Conservation (phyloP, 176 grass and related monocot species). For the Zoysia pacifica region DNA sequence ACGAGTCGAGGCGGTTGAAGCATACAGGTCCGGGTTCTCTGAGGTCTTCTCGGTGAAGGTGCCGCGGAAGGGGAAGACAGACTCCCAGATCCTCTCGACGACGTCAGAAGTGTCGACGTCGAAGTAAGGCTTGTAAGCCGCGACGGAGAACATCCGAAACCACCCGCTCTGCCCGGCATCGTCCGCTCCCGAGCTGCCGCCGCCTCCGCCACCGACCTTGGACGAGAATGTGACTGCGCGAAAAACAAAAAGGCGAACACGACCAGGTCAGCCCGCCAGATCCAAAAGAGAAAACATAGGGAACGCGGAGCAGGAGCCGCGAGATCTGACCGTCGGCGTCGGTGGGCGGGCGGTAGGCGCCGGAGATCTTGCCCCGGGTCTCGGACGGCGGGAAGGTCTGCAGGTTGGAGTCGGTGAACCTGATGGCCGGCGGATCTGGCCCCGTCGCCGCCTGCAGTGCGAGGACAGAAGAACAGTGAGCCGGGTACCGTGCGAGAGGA, state of each 20-base stretch:
- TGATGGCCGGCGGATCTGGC: slow-evolving; percentile 72
- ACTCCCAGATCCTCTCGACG: slow-evolving; percentile 89
- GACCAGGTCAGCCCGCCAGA: slow-evolving; percentile 30
- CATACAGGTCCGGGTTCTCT: slow-evolving; percentile 90
- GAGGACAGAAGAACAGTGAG: background rate
- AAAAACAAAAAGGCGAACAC: background rate
- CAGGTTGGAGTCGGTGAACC: slow-evolving; percentile 83
- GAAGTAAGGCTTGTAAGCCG: slow-evolving; percentile 87
- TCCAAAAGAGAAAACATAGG: slow-evolving; percentile 25
- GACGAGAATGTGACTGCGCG: slow-evolving; percentile 82
- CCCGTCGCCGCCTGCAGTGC: slow-evolving; percentile 55
- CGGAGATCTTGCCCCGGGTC: slow-evolving; percentile 83
- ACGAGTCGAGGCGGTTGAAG: slow-evolving; percentile 3
- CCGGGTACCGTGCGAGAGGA: slow-evolving; percentile 9
- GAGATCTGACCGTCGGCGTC: slow-evolving; percentile 90
- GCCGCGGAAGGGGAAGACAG: slow-evolving; percentile 87
- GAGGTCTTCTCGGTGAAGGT: slow-evolving; percentile 94
- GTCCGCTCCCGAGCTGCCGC: slow-evolving; percentile 50
- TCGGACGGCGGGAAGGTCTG: slow-evolving; percentile 91
- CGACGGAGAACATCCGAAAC: slow-evolving; percentile 85
- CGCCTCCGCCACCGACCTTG: slow-evolving; percentile 44
- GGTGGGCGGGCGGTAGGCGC: slow-evolving; percentile 82
- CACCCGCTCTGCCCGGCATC: slow-evolving; percentile 70
- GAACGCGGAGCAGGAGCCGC: background rate
- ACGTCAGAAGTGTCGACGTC: slow-evolving; percentile 90